These are phyloP conservation scores for Arachis hypogaea DNA, from an alignment of 306 rosid genomes.

Conservation along the genomic window DNA sequence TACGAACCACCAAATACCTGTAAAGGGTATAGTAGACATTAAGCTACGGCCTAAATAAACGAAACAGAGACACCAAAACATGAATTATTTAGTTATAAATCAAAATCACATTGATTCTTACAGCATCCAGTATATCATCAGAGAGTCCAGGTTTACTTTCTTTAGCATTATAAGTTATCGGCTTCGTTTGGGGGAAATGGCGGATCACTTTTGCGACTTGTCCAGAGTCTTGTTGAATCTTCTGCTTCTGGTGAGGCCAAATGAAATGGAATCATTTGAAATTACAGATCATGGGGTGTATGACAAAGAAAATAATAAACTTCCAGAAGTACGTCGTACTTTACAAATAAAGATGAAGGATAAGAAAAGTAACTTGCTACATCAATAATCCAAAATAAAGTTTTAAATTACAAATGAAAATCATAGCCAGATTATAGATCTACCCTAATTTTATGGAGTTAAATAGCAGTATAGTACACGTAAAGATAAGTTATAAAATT, in stretches of 20 bases:
- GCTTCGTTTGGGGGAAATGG: conserved; percentile 70
- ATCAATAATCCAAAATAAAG: not conserved
- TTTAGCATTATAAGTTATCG: conserved; percentile 46
- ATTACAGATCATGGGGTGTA: conserved; percentile 1
- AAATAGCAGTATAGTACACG: not conserved
- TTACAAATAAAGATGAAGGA: conserved; percentile 1
- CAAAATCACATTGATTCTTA: conserved; percentile 46
- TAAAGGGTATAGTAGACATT: conserved; percentile 21
- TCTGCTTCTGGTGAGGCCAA: conserved; percentile 67
- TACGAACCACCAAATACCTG: conserved; percentile 79
- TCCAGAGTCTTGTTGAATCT: conserved; percentile 54
- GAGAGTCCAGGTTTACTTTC: conserved; percentile 55
- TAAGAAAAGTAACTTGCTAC: conserved; percentile 14
- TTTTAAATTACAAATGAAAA: not conserved
- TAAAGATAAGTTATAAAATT: not conserved
- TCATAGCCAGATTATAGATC: not conserved
- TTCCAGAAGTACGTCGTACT: not conserved
- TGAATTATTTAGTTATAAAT: not conserved
- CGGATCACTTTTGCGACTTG: conserved; percentile 58
- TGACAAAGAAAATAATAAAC: not conserved
- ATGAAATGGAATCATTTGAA: conserved; percentile 30
- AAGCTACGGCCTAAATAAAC: not conserved
- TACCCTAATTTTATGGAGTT: conserved; percentile 6
- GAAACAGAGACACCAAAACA: not conserved
- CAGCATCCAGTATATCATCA: conserved; percentile 63